These are phyloP conservation scores for Adansonia digitata DNA, from an alignment of 345 rosid genomes.

Conservation along the genomic window DNA sequence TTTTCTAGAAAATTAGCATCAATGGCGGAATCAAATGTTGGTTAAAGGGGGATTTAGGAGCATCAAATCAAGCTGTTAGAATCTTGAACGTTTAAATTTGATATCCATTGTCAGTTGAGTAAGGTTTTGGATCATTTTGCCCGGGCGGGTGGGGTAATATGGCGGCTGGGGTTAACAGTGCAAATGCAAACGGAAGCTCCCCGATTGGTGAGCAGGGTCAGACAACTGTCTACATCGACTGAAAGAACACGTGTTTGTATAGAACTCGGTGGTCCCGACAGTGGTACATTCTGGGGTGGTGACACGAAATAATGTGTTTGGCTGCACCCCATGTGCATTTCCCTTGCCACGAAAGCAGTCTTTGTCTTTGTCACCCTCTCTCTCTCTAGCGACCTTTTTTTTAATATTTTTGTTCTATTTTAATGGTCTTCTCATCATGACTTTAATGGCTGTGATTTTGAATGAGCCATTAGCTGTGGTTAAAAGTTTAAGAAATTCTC, in stretches of 20 bases:
- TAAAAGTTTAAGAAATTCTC: too few species aligned
- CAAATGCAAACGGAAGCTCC: background rate
- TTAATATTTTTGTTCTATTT: background rate
- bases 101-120: background rate
- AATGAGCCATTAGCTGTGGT: background rate
- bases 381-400: background rate
- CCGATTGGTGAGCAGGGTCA: conserved; percentile 20
- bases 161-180: conserved; percentile 25
- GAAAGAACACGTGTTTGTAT: conserved; percentile 31
- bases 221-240: background rate
- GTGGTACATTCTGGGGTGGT: background rate
- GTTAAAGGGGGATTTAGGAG: background rate
- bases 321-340: conserved; percentile 46
- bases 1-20: too few species aligned
- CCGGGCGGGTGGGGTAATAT: too few species aligned
- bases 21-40: background rate
- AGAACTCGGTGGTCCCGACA: conserved; percentile 33
- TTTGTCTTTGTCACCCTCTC: conserved; percentile 3
- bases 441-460: background rate
- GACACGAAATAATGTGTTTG: conserved; percentile 27
- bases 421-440: background rate
- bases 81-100: background rate
- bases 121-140: background rate
- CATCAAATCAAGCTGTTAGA: background rate
- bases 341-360: conserved; percentile 19